Evolutionary conservation across 306 rosid species (phyloP).

Genomic region (Begonia fuchsioides): DNA sequence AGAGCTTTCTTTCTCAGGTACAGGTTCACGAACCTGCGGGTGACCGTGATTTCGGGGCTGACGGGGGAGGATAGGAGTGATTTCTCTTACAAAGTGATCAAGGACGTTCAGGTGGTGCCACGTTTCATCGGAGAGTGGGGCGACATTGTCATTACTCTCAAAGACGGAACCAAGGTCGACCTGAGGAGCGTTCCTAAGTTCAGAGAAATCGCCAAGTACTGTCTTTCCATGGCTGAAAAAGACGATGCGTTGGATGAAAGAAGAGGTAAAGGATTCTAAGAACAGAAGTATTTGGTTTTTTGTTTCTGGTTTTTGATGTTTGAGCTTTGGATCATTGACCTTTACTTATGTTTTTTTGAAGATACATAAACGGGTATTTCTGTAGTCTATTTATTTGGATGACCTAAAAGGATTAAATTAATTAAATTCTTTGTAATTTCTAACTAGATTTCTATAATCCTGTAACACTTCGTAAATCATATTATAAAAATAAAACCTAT

Average conservation of each 20-base stretch:
- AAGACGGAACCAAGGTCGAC: conserved; percentile 78
- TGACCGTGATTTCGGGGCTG: conserved; percentile 70
- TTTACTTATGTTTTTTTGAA: too few relatives aligned
- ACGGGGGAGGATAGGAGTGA: conserved; percentile 81
- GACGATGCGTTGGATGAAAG: conserved; percentile 21
- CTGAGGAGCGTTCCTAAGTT: conserved; percentile 79
- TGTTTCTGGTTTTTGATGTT: conserved; percentile 1
- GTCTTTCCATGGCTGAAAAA: conserved; percentile 46
- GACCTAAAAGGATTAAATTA: too few relatives aligned
- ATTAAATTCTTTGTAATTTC: too few relatives aligned
- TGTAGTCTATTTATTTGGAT: too few relatives aligned
- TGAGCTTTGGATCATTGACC: not conserved
- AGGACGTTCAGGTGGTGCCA: conserved; percentile 88
- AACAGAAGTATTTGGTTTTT: not conserved
- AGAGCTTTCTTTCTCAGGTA: conserved; percentile 58
- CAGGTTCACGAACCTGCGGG: conserved; percentile 85
- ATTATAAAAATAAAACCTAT: too few relatives aligned
- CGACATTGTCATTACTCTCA: conserved; percentile 62
- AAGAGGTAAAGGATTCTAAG: conserved; percentile 49
- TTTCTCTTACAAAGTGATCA: conserved; percentile 56
- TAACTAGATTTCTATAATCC: too few relatives aligned
- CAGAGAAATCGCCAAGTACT: conserved; percentile 72
- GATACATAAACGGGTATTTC: too few relatives aligned
- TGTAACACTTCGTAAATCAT: too few relatives aligned
- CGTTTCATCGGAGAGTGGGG: conserved; percentile 96